Conservation (phyloP, 805 yeast species). For the Millerago galiae region DNA sequence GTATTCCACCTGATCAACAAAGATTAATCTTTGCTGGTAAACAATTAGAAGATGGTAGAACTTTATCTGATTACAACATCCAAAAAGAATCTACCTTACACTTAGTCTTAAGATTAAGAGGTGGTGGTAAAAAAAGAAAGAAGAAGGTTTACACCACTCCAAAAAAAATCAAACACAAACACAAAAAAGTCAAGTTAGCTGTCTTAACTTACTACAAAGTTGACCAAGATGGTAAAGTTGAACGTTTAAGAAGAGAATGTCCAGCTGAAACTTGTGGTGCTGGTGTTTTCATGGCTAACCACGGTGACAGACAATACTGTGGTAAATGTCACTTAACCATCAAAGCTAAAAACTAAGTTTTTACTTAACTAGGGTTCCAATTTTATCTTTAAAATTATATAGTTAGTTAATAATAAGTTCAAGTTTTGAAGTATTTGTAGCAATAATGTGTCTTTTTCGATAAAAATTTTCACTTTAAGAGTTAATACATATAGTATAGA, state of each 20-base stretch:
- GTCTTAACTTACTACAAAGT: slow-evolving; percentile 99
- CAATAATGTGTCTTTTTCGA: no score
- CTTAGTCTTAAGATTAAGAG: slow-evolving; percentile 95
- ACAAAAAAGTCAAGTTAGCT: slow-evolving; percentile 98
- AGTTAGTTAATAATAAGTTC: not conserved
- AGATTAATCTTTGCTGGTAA: slow-evolving; percentile 96
- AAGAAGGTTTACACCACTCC: slow-evolving; percentile 99
- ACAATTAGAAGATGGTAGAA: slow-evolving; percentile 95
- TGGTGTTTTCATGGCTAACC: slow-evolving; percentile 99
- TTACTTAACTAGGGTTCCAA: slow-evolving; percentile 5
- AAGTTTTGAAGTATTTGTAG: not conserved
- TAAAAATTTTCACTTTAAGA: no score
- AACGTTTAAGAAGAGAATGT: slow-evolving; percentile 98
- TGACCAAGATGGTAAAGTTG: slow-evolving; percentile 96
- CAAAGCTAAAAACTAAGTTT: slow-evolving; percentile 39
- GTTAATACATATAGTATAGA: no score
- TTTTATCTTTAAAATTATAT: not conserved
- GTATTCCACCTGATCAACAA: slow-evolving; percentile 97
- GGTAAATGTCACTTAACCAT: slow-evolving; percentile 98
- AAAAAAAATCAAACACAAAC: slow-evolving; percentile 99
- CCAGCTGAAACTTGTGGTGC: slow-evolving; percentile 91
- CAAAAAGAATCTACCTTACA: slow-evolving; percentile 96
- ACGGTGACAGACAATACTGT: slow-evolving; percentile 97
- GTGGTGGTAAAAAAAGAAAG: slow-evolving; percentile 99
- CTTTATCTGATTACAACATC: slow-evolving; percentile 95